phyloP scores from a whole-genome alignment of 1,284 basidiomycete genomes.

The Pterulicium gracile region DNA sequence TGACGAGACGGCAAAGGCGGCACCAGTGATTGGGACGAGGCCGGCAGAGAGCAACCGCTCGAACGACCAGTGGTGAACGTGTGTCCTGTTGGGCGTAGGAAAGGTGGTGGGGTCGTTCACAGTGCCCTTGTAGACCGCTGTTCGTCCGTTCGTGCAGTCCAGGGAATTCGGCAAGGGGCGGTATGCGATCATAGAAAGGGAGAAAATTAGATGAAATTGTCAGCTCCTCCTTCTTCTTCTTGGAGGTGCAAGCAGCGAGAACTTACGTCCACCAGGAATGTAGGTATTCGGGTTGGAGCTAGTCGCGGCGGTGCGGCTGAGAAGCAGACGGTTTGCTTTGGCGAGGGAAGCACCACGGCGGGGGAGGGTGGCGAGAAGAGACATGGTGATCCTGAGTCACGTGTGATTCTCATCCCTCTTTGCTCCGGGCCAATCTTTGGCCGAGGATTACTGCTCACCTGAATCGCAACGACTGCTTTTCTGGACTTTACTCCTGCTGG shows the following conservation, averaged over 20 bases:
- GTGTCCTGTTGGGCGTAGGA: slow-evolving; percentile 69
- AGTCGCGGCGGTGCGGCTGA: neutral
- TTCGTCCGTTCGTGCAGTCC: neutral
- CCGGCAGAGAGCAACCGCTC: slow-evolving; percentile 85
- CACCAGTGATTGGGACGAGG: slow-evolving; percentile 81
- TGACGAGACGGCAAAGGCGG: slow-evolving; percentile 58
- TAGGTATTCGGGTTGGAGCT: slow-evolving; percentile 23
- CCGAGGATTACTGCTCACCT: no score
- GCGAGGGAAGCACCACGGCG: neutral
- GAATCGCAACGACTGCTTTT: no score
- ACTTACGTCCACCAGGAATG: slow-evolving; percentile 65
- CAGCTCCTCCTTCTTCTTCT: no score
- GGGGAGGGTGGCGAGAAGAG: neutral
- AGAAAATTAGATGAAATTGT: no score
- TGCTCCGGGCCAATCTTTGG: no score
- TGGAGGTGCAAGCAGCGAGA: neutral
- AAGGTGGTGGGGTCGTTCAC: slow-evolving; percentile 93
- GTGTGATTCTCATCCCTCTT: no score
- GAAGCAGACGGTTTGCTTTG: neutral
- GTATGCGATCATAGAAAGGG: no score
- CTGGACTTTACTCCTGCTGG: no score
- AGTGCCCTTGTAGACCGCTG: slow-evolving; percentile 87
- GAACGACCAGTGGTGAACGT: slow-evolving; percentile 97
- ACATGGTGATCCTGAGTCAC: no score
- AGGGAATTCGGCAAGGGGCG: no score